A percentile compares a stretch with the other conserved stretches of the same genome.
Conservation (phyloP, 2,329 filamentous ascomycete species). For the Penicillium fuscoglaucum region DNA sequence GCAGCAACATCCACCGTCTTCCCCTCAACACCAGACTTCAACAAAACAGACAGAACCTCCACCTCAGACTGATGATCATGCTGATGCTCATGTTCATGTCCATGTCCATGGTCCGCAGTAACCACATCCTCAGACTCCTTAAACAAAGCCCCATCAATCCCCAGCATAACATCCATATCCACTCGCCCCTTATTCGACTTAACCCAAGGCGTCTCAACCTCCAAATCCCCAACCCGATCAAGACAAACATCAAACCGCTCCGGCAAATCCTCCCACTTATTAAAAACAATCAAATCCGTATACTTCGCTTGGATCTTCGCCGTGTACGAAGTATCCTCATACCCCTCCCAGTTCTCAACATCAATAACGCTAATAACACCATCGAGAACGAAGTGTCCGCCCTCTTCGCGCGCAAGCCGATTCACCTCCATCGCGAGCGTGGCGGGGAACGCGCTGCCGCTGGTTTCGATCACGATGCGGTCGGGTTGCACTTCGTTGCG, state of each 20-base stretch:
- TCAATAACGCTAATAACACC: conserved; percentile 89
- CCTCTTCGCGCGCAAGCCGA: conserved; percentile 64
- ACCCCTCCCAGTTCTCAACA: conserved; percentile 92
- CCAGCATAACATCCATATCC: conserved; percentile 76
- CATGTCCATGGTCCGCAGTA: conserved; percentile 32
- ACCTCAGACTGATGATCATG: conserved; percentile 77
- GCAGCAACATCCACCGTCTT: conserved; percentile 57
- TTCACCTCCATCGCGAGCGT: conserved; percentile 91
- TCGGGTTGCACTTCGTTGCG: conserved; percentile 64
- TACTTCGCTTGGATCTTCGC: conserved; percentile 85
- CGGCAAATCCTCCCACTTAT: conserved; percentile 81
- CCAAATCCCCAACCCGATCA: conserved; percentile 76
- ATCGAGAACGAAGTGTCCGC: conserved; percentile 70
- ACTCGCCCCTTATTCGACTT: conserved; percentile 83
- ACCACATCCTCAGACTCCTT: conserved; percentile 40
- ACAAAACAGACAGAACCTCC: conserved; percentile 81
- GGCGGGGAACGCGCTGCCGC: conserved; percentile 81
- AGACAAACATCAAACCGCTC: conserved; percentile 77
- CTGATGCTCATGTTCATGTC: conserved; percentile 32
- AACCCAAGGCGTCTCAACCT: conserved; percentile 77
- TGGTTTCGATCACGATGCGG: conserved; percentile 91
- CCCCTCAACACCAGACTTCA: conserved; percentile 50
- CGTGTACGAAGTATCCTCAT: conserved; percentile 87
- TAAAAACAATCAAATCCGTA: conserved; percentile 87
- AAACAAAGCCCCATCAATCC: conserved; percentile 76